These are phyloP conservation scores for Nicotiana attenuata DNA, from an alignment of 257 asterid genomes.

Conservation along the genomic window DNA sequence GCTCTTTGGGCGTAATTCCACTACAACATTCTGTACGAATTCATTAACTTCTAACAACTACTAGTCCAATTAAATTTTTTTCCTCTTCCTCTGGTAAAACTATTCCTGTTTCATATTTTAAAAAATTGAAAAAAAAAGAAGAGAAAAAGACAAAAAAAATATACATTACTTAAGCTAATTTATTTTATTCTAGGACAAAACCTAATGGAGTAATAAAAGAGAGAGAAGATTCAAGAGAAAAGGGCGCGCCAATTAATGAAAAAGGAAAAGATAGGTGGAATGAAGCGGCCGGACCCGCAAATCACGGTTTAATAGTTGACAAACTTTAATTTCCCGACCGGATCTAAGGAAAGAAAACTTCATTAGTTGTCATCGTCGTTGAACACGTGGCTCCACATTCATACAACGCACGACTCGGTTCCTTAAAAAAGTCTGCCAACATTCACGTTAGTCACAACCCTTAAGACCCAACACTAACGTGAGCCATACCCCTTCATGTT, in stretches of 20 bases:
- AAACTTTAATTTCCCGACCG: neutral
- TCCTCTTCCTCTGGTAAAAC: neutral
- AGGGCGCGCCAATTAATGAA: neutral
- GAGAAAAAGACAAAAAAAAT: neutral
- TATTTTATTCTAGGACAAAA: neutral
- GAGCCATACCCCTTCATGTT: neutral
- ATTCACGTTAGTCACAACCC: slow-evolving; percentile 24
- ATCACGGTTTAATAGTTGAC: slow-evolving; percentile 5
- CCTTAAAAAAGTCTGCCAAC: neutral
- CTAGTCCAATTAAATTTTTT: neutral
- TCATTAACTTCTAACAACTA: neutral
- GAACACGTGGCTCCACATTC: slow-evolving; percentile 30
- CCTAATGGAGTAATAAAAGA: neutral
- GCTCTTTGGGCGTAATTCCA: too few relatives aligned
- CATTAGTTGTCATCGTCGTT: slow-evolving; percentile 5
- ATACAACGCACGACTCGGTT: neutral
- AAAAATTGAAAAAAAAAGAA: neutral
- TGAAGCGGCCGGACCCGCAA: neutral
- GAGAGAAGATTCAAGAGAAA: neutral
- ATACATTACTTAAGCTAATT: neutral
- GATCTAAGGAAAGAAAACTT: neutral
- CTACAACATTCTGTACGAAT: too few relatives aligned
- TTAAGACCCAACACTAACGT: slow-evolving; percentile 10
- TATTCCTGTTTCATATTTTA: neutral
- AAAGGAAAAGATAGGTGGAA: neutral